Conservation (phyloP, 768 basidiomycete species). For the Pisolithus marmoratus region DNA sequence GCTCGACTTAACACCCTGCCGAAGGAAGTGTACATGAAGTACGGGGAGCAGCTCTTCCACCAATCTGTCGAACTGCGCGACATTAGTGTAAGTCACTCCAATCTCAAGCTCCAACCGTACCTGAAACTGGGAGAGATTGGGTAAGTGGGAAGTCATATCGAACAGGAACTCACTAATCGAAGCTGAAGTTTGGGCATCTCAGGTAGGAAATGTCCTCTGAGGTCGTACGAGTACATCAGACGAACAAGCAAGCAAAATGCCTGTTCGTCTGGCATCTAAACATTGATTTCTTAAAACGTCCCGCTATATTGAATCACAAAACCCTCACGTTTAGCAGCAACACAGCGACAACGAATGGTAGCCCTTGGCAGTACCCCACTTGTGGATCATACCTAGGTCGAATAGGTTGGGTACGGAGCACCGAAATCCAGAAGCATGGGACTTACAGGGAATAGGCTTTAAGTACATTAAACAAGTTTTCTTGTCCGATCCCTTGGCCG, state of each 20-base stretch:
- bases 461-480: slow-evolving; percentile 94
- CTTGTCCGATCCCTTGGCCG: slow-evolving; percentile 92
- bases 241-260: slow-evolving; percentile 94
- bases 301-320: not conserved
- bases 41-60: slow-evolving; percentile 91
- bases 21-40: slow-evolving; percentile 86
- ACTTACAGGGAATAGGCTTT: slow-evolving; percentile 93
- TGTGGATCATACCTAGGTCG: slow-evolving; percentile 71
- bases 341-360: slow-evolving; percentile 95
- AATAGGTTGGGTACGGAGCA: slow-evolving; percentile 4
- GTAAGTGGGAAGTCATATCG: not conserved
- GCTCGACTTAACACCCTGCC: slow-evolving; percentile 93
- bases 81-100: slow-evolving; percentile 12
- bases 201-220: slow-evolving; percentile 95
- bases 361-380: slow-evolving; percentile 96
- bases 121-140: slow-evolving; percentile 46
- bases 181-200: slow-evolving; percentile 98
- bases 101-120: slow-evolving; percentile 29
- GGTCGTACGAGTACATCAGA: slow-evolving; percentile 93
- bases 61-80: slow-evolving; percentile 79
- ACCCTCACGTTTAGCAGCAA: slow-evolving; percentile 77
- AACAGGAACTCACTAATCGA: slow-evolving; percentile 57
- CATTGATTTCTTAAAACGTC: not conserved
- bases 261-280: slow-evolving; percentile 98
- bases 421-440: not conserved